Evolutionary conservation across 768 basidiomycete genomes (phyloP), one percentile per base, ranked within the genome.

Genomic region (Auricularia heimuer): DNA sequence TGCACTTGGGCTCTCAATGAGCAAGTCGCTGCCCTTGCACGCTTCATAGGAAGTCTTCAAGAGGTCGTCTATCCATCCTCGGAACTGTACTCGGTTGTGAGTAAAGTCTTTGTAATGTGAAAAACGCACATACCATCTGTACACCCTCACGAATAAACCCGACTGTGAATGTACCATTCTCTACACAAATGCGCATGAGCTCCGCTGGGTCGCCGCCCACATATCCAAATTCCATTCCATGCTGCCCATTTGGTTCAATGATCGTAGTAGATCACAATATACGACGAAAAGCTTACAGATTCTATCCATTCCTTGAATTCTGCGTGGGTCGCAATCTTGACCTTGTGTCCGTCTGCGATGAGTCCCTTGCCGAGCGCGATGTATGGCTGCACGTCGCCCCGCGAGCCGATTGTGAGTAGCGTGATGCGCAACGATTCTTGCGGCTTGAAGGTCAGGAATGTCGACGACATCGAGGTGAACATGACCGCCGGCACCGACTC

Each of bases 141-240:
- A 98, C 73, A 11, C 87, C 89, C 73, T 99, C 97, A 74, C 89
- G 94, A 74, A 98, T 77, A 76, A 98, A 98, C 0, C 94, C 86
- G 44, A 98, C 89, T 0, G 96, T 97, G 72, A 98, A 99, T 65
- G 89, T 97, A 67, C 97, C 97, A 75, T 99, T 98, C 76, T 98
- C 96, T 39, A 98, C 89, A 74, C 95, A 98, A 68, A 99, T 93
- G 63, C 92, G 84, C 94, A 98, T 95, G 51, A 99, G 78, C 75
- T 98, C 96, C 1, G 97, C 95, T 10, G 96, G 96, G 75, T 98
- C 97, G 34, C 96, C 96, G 11, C 97, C 96, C 54, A 98, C 94
- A 68, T 84, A 89, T 11, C 89, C 89, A 73, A 90, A 98, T 71
- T 94, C 94, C 70, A 99, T 97, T n/a, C 93, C 94, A 72, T 98